phyloP scores from a whole-genome alignment of 495 filamentous ascomycete species.

The Penicillium tannophilum region DNA sequence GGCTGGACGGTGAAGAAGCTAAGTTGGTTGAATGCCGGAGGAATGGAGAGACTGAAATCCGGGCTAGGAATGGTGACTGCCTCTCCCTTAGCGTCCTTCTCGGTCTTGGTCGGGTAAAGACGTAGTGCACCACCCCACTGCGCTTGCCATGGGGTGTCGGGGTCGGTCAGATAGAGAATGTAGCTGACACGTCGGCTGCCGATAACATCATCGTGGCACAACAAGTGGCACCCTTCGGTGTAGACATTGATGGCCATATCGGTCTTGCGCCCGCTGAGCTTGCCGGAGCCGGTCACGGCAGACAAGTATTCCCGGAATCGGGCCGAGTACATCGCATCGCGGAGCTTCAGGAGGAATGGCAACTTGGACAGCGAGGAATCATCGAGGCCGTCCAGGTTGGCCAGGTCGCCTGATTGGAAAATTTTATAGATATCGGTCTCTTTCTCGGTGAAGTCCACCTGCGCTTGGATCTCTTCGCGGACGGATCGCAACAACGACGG shows the following conservation, averaged over 20 bases:
- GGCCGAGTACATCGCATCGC: constrained; percentile 90
- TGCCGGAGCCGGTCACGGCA: constrained; percentile 78
- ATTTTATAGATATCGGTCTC: constrained; percentile 99
- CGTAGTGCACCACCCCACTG: constrained; percentile 94
- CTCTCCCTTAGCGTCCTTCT: constrained; percentile 64
- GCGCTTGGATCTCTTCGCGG: constrained; percentile 81
- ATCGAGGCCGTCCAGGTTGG: constrained; percentile 92
- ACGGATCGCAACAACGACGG: constrained; percentile 80
- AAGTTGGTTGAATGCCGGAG: constrained; percentile 95
- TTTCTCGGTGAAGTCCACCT: constrained; percentile 94
- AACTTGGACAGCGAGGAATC: constrained; percentile 77
- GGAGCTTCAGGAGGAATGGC: constrained; percentile 80
- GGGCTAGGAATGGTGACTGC: constrained; percentile 75
- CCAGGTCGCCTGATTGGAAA: constrained; percentile 96
- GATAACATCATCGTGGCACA: constrained; percentile 99
- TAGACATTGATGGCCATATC: constrained; percentile 99
- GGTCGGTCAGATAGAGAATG: constrained; percentile 94
- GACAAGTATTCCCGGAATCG: constrained; percentile 88
- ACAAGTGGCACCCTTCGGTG: constrained; percentile 89
- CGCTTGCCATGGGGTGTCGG: constrained; percentile 85
- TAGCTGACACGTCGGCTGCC: constrained; percentile 91
- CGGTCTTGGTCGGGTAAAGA: constrained; percentile 77
- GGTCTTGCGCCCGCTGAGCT: constrained; percentile 89
- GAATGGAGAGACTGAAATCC: constrained; percentile 74
- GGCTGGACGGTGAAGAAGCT: constrained; percentile 98